Base-by-base conservation (phyloP, 306 rosid genomes). In the Cicer cuneatum region DNA sequence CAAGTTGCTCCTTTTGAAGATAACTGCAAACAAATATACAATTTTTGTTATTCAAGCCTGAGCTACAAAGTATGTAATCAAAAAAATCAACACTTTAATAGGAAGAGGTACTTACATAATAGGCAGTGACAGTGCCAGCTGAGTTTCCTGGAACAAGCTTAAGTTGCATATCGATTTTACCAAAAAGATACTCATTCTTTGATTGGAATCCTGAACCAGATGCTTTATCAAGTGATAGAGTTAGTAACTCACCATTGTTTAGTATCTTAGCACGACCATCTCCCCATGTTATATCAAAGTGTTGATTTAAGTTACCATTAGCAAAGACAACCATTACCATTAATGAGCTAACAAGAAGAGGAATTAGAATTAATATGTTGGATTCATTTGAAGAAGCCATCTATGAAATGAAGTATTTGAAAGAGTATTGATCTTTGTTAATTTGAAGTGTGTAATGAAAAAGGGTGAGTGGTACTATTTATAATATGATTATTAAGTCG, bases 181-280 rank as follows among this genome's bases (percentile, higher is more conserved):
- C 89, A 67, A 82, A 89, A 7, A 91, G 78, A 69, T 85, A 91
- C 57, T 86, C 86, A 65, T 84, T 77, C 49, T 76, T 85, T 7
- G 97, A 89, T 35, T 87, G 89, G 51, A 91, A 91, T 0, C 97
- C 94, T 0, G 97, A 91, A 10, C 97, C 97, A 1, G 94, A 91
- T 1, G 84, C 75, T 72, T 63, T 77, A 78, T 91, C 89, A 0
- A 87, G 86, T 1, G 88, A 83, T 8, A 91, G 80, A 11, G 90
- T 80, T 38, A 89, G 89, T 6, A 87, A 86, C 7, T 87, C 69
- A 4, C 87, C 89, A 57, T 89, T 79, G 89, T 86, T 76, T 38
- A 84, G 45, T 35, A 91, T 86, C 75, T 87, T 91, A 40, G 85
- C 94, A 0, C 90, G 85, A 2, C 88, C 94, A 81, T 83, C 88